Evolutionary conservation across 2,329 filamentous ascomycete species (phyloP).

Genomic region (Passalora sequoiae): DNA sequence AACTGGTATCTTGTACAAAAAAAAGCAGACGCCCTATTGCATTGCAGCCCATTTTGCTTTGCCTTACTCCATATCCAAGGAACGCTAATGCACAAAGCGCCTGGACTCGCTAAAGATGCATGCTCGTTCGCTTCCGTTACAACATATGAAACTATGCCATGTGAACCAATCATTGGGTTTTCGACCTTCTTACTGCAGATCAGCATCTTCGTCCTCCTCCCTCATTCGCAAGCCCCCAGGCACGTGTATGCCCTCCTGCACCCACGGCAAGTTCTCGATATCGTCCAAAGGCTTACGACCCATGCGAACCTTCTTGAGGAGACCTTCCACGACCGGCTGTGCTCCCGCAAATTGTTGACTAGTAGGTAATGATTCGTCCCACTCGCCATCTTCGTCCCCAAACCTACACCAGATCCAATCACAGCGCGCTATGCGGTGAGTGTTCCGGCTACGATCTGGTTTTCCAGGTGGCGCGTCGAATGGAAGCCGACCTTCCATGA

Average conservation of each 20-base stretch:
- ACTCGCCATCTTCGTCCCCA: constrained; percentile 77
- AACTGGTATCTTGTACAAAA: too few relatives aligned
- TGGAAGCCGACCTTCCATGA: constrained; percentile 86
- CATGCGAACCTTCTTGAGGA: constrained; percentile 76
- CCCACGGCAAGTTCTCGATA: constrained; percentile 70
- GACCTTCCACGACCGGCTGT: constrained; percentile 72
- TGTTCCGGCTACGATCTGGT: constrained; percentile 65
- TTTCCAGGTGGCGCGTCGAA: constrained; percentile 86
- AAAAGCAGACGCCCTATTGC: too few relatives aligned
- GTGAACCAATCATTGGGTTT: too few relatives aligned
- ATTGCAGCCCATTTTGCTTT: too few relatives aligned
- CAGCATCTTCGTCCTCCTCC: constrained; percentile 44
- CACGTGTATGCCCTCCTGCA: constrained; percentile 65
- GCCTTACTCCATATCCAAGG: too few relatives aligned
- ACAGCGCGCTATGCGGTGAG: constrained; percentile 88
- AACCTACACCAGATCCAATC: constrained; percentile 95
- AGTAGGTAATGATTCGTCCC: constrained; percentile 59
- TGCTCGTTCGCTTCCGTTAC: too few relatives aligned
- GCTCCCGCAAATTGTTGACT: constrained; percentile 66
- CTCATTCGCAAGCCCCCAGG: constrained; percentile 52
- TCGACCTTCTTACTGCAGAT: constrained; percentile 3
- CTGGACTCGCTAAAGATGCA: too few relatives aligned
- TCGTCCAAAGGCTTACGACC: constrained; percentile 68
- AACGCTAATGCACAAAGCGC: too few relatives aligned
- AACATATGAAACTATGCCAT: too few relatives aligned